phyloP scores from a whole-genome alignment of 352 stramenopile species.

The Stephanocyclus meneghinianus region DNA sequence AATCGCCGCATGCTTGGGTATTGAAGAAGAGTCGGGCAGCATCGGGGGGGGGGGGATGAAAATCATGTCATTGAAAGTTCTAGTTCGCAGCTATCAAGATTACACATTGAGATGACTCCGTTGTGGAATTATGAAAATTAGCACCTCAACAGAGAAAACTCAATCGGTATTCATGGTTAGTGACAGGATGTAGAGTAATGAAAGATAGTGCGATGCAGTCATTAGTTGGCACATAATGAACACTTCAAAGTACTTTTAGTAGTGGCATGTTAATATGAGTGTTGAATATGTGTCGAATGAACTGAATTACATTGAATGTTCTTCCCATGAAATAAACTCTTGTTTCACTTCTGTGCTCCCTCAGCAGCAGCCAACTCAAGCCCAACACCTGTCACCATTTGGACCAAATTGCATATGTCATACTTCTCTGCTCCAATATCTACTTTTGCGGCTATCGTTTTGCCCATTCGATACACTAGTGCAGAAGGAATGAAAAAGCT shows the following conservation, averaged over 20 bases:
- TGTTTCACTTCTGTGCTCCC: background rate
- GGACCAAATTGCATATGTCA: constrained; percentile 68
- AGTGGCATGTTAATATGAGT: no score
- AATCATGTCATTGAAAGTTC: background rate
- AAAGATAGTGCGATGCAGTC: no score
- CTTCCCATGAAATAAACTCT: background rate
- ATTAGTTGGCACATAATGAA: no score
- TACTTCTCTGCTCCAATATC: constrained; percentile 69
- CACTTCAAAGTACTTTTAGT: no score
- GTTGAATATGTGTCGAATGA: no score
- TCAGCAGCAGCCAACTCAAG: constrained; percentile 17
- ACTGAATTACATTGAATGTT: no score
- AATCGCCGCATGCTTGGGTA: constrained; percentile 2
- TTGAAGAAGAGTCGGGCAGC: background rate
- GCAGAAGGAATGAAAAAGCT: background rate
- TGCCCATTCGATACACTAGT: constrained; percentile 60
- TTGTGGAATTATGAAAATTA: no score
- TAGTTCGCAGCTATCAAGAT: background rate
- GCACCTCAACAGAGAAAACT: no score
- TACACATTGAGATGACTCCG: no score
- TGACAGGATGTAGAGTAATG: no score
- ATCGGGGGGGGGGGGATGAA: background rate
- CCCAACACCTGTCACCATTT: constrained; percentile 68
- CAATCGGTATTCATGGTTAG: no score
- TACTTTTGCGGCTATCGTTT: constrained; percentile 46